These are phyloP conservation scores for Coemansia sp. DNA, from an alignment of 192 early-diverging fungal genomes.

Conservation along the genomic window DNA sequence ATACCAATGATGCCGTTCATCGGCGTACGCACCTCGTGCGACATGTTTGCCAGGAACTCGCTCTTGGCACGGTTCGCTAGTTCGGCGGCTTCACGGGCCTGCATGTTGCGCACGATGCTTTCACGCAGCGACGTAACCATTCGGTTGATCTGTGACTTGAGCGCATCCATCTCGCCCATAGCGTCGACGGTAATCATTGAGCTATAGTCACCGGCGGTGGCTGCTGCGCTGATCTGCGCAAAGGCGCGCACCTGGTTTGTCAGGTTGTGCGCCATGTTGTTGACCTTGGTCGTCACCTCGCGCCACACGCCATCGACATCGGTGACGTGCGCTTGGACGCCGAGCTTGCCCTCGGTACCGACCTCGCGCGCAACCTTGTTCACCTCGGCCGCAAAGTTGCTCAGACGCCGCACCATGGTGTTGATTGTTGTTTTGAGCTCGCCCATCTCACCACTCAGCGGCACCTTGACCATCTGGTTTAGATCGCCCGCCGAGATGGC, in stretches of 20 bases:
- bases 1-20: constrained; percentile 82
- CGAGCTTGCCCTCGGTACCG: constrained; percentile 70
- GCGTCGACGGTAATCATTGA: constrained; percentile 74
- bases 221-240: constrained; percentile 70
- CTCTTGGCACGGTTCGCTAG: constrained; percentile 75
- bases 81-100: constrained; percentile 76
- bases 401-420: constrained; percentile 57
- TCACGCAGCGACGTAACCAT: constrained; percentile 76
- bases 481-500: constrained; percentile 63
- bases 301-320: constrained; percentile 76
- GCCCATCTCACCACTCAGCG: constrained; percentile 56
- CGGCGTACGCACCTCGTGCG: constrained; percentile 79
- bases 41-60: constrained; percentile 76
- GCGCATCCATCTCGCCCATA: constrained; percentile 79
- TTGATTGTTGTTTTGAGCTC: constrained; percentile 62
- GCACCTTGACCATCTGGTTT: constrained; percentile 50
- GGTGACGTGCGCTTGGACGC: constrained; percentile 68
- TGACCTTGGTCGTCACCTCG: constrained; percentile 71
- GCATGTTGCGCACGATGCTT: constrained; percentile 72
- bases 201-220: constrained; percentile 67
- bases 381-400: constrained; percentile 60
- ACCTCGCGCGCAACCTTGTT: constrained; percentile 63
- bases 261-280: constrained; percentile 70
- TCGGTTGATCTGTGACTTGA: constrained; percentile 81
- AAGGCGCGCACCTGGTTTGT: constrained; percentile 79